Percentiles rank a stretch among this genome's conserved stretches.
Conservation (phyloP, 208 protist species). For the Jaenimonas drosophilae region DNA sequence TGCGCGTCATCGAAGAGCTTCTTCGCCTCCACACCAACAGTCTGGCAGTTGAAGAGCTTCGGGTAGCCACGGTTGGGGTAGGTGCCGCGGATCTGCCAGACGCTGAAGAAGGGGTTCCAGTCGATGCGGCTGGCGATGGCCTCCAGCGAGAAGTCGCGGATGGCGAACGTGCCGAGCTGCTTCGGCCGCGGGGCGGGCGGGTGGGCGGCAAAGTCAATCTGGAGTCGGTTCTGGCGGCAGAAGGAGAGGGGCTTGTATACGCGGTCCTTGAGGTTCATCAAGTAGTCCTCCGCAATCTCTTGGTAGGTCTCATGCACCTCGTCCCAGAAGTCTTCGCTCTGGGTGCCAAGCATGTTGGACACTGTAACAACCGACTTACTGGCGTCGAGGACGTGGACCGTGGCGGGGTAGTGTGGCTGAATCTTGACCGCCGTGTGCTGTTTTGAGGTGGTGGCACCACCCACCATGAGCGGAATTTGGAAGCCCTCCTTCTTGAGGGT, state of each 20-base stretch:
- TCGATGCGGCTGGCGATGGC: constrained; percentile 90
- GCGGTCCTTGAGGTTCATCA: constrained; percentile 84
- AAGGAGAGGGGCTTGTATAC: constrained; percentile 74
- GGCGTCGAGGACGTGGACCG: constrained; percentile 94
- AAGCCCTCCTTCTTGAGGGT: constrained; percentile 87
- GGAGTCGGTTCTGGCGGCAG: constrained; percentile 33
- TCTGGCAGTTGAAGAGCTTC: constrained; percentile 95
- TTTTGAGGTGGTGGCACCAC: constrained; percentile 94
- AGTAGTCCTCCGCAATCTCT: constrained; percentile 91
- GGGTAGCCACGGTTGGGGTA: constrained; percentile 95
- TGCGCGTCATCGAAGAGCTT: constrained; percentile 90
- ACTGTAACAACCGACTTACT: constrained; percentile 88
- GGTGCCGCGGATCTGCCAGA: constrained; percentile 92
- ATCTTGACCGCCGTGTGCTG: constrained; percentile 98
- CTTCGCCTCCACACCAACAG: constrained; percentile 90
- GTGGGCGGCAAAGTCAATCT: constrained; percentile 60
- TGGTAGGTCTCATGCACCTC: constrained; percentile 86
- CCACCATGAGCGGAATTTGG: constrained; percentile 89
- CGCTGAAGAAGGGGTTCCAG: constrained; percentile 95
- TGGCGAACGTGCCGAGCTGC: constrained; percentile 59
- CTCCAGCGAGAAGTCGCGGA: constrained; percentile 76
- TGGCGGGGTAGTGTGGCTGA: constrained; percentile 74
- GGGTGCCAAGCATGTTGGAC: constrained; percentile 44
- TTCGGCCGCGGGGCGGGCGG: constrained; percentile 42
- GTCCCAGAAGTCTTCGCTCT: constrained; percentile 64